Evolutionary conservation across 176 grass and related monocot genomes (phyloP).

Genomic region (Panicum miliaceum): DNA sequence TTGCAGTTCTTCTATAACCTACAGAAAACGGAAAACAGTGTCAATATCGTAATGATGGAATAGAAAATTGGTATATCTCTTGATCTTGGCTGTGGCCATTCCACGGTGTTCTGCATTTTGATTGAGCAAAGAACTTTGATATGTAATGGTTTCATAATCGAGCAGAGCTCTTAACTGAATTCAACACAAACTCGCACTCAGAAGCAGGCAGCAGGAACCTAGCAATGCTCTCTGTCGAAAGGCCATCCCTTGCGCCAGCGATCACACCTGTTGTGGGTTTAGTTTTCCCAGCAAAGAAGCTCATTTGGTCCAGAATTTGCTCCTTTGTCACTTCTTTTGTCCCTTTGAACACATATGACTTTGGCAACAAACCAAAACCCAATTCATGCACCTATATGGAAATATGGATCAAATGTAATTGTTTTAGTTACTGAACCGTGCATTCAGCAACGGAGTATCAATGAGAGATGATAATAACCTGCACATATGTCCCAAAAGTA

Average conservation of each 20-base stretch:
- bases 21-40: constrained; percentile 19
- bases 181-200: constrained; percentile 89
- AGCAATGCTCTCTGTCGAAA: constrained; percentile 75
- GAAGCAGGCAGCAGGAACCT: constrained; percentile 90
- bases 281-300: constrained; percentile 73
- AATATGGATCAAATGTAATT: constrained; percentile 48
- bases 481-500: constrained; percentile 90
- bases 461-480: constrained; percentile 52
- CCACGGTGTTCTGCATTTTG: background rate
- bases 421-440: constrained; percentile 19
- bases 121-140: constrained; percentile 8
- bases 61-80: background rate
- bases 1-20: constrained; percentile 94
- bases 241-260: constrained; percentile 69
- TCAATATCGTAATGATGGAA: constrained; percentile 32
- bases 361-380: constrained; percentile 85
- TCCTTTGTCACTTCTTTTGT: constrained; percentile 89
- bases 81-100: background rate
- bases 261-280: constrained; percentile 82
- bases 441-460: constrained; percentile 9
- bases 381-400: constrained; percentile 83
- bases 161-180: constrained; percentile 71
- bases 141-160: constrained; percentile 16
- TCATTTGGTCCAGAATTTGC: constrained; percentile 92
- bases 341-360: constrained; percentile 94